Conservation (phyloP, 208 protist genomes). For the Strigomonas galati region DNA sequence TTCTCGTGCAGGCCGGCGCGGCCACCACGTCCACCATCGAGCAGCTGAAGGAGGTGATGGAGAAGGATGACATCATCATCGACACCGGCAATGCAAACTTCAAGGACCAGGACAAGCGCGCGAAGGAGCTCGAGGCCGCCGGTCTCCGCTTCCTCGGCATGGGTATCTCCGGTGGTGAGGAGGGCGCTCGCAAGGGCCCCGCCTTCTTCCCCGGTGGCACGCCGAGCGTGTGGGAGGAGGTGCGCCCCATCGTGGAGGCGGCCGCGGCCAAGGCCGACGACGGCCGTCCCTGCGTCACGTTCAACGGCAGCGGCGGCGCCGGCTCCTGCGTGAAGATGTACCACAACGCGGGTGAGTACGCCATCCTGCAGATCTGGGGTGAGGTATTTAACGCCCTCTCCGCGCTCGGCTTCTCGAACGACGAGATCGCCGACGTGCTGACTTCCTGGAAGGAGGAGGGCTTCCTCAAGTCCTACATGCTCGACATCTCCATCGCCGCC, state of each 20-base stretch:
- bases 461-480: slow-evolving; percentile 96
- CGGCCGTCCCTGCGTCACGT: slow-evolving; percentile 91
- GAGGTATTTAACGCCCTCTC: slow-evolving; percentile 96
- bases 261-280: slow-evolving; percentile 95
- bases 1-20: slow-evolving; percentile 97
- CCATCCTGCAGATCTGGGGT: slow-evolving; percentile 97
- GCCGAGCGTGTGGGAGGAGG: slow-evolving; percentile 84
- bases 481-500: slow-evolving; percentile 98
- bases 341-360: slow-evolving; percentile 99
- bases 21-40: slow-evolving; percentile 95
- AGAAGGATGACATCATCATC: slow-evolving; percentile 94
- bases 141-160: slow-evolving; percentile 94
- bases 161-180: slow-evolving; percentile 99
- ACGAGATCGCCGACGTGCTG: slow-evolving; percentile 92
- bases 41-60: slow-evolving; percentile 73
- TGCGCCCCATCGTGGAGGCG: slow-evolving; percentile 95
- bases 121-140: slow-evolving; percentile 70
- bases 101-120: slow-evolving; percentile 92
- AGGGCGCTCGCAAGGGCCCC: slow-evolving; percentile 97
- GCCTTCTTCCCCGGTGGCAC: slow-evolving; percentile 98
- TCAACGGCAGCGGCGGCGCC: slow-evolving; percentile 95
- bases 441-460: slow-evolving; percentile 92
- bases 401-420: slow-evolving; percentile 85
- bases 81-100: slow-evolving; percentile 97
- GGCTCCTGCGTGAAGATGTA: slow-evolving; percentile 99